Percentiles rank a stretch among this genome's conserved stretches.
These are phyloP conservation scores for Ogataea nakhonphanomensis DNA, from an alignment of 805 yeast species.

Conservation along the genomic window DNA sequence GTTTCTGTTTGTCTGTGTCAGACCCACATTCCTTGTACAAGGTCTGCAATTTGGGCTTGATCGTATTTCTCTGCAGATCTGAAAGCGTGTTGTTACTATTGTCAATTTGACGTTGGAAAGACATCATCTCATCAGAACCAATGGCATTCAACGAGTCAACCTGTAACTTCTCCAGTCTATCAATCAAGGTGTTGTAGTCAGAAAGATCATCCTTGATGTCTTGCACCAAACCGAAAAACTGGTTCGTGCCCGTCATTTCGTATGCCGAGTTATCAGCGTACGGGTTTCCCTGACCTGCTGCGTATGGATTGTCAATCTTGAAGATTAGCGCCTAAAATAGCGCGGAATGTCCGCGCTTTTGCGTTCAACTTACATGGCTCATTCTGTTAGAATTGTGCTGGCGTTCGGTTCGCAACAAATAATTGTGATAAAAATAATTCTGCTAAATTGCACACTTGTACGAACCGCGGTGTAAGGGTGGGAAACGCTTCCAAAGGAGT, in stretches of 20 bases:
- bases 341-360: conserved; percentile 5
- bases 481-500: neutral
- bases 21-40: conserved; percentile 67
- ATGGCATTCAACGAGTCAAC: conserved; percentile 68
- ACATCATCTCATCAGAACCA: conserved; percentile 64
- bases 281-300: conserved; percentile 21
- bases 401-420: conserved; percentile 3
- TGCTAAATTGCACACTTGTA: conserved; percentile 4
- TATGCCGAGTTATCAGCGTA: conserved; percentile 18
- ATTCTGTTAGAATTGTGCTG: conserved; percentile 5
- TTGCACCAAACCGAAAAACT: conserved; percentile 67
- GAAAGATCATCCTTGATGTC: conserved; percentile 65
- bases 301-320: conserved; percentile 27
- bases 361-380: conserved; percentile 15
- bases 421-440: conserved; percentile 7
- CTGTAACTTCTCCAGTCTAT: conserved; percentile 68
- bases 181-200: conserved; percentile 66
- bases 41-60: conserved; percentile 72
- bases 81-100: conserved; percentile 73
- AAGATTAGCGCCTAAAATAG: conserved; percentile 7
- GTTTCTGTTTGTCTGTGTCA: conserved; percentile 81
- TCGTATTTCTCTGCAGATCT: conserved; percentile 60
- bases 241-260: conserved; percentile 31
- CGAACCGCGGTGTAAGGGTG: conserved; percentile 10
- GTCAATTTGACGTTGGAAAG: conserved; percentile 73